A percentile compares a stretch with the other conserved stretches of the same genome.
Conservation (phyloP, 495 filamentous ascomycete genomes). For the Jackrogersella minutella region DNA sequence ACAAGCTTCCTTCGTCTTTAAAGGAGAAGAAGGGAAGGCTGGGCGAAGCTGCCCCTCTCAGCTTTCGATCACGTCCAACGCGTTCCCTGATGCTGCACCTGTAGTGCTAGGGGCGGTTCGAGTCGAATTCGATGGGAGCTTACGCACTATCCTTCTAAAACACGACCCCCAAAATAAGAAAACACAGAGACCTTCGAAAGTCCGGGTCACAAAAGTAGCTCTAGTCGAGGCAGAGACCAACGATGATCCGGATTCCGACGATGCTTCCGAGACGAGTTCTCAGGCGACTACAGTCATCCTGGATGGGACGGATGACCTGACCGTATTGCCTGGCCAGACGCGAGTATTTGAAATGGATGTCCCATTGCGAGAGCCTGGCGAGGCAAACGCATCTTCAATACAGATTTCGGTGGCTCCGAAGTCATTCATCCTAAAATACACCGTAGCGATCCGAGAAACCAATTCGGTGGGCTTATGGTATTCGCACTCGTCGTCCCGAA, state of each 20-base stretch:
- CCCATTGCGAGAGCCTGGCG: conserved; percentile 81
- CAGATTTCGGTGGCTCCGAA: conserved; percentile 69
- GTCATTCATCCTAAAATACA: conserved; percentile 72
- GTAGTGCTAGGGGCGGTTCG: conserved; percentile 70
- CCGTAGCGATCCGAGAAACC: conserved; percentile 60
- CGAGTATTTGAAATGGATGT: conserved; percentile 75
- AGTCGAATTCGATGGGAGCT: conserved; percentile 72
- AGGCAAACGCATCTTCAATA: conserved; percentile 70
- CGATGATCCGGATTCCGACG: conserved; percentile 24
- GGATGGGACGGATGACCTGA: conserved; percentile 63
- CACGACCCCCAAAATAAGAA: conserved; percentile 38
- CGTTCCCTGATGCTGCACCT: conserved; percentile 67
- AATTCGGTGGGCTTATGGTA: conserved; percentile 62
- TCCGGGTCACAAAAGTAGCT: conserved; percentile 38
- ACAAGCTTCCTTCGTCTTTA: conserved; percentile 76
- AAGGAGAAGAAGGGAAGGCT: conserved; percentile 77
- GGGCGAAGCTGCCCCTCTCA: conserved; percentile 80
- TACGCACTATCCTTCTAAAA: conserved; percentile 64
- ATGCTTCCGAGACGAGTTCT: conserved; percentile 29
- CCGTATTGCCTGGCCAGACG: conserved; percentile 70
- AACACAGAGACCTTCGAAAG: conserved; percentile 11
- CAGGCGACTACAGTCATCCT: conserved; percentile 18
- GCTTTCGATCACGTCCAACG: conserved; percentile 73
- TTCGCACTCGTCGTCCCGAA: conserved; percentile 55
- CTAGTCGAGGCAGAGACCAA: conserved; percentile 36